Evolutionary conservation across 2,329 filamentous ascomycete species (phyloP), one percentile per base, ranked within the genome.

Genomic region (Talaromyces sp.): DNA sequence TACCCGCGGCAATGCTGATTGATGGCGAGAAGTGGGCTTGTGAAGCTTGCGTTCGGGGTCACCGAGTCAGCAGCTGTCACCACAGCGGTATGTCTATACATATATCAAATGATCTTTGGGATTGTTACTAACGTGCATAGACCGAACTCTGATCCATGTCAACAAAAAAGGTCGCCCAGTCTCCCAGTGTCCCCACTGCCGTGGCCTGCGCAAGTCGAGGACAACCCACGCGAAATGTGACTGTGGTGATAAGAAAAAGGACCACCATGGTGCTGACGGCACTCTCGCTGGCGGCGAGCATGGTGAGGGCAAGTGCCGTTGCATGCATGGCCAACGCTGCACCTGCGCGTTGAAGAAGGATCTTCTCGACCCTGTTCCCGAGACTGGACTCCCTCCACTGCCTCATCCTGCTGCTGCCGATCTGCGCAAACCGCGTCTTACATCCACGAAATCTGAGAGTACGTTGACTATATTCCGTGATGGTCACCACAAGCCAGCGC

Each of bases 1-100:
- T 75, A 74, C 75, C 72, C 73, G 71, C 71, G 72, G 72, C 70
- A 71, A 93, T 93, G 91, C 85, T 93, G 78, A 91, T 93, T 79
- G 89, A 97, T 85, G 94, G 94, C 80, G 92, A 97, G 84, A 98
- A 98, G 85, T 98, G 88, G 84, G 94, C 94, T 81, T 98, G 94
- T 85, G 92, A 96, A 83, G 93, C 93, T 82, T 99, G 95, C 83
- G 93, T 99, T 78, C 91, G 95, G 81, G 95, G 95, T 77, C 95
- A 99, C 84, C 92, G 95, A 78, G 95, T 99, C 77, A 98, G 93
- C 89, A 97, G 95, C 78, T 99, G 95, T 85, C 92, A 94, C 79
- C 95, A 99, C 81, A 87, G 88, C 79, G 93, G 93, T 97, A 88
- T 84, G 91, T 86, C 69, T 72, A 74, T 65, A 72, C 64, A 58